phyloP scores from a whole-genome alignment of 2,329 filamentous ascomycete species.

The Aspergillus phoenicis region DNA sequence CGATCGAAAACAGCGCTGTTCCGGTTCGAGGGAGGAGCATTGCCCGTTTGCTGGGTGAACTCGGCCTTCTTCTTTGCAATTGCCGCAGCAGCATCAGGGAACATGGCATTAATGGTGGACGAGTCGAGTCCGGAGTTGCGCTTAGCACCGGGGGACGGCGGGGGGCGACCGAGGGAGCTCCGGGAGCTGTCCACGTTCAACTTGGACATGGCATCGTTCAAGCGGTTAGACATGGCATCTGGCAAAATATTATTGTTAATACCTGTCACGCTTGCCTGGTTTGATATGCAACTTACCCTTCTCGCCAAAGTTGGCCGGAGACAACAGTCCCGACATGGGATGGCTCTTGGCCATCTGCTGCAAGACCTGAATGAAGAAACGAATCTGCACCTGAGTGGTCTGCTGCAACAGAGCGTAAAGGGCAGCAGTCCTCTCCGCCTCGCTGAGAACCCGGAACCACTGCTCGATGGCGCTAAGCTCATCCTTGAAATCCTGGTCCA shows the following conservation, averaged over 20 bases:
- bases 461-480: slow-evolving; percentile 98
- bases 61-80: slow-evolving; percentile 98
- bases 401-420: slow-evolving; percentile 95
- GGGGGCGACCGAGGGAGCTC: slow-evolving; percentile 81
- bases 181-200: slow-evolving; percentile 83
- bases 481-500: slow-evolving; percentile 99
- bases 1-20: slow-evolving; percentile 82
- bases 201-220: slow-evolving; percentile 96
- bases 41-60: slow-evolving; percentile 92
- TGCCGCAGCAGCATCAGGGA: slow-evolving; percentile 95
- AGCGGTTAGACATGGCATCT: slow-evolving; percentile 96
- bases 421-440: slow-evolving; percentile 93
- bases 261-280: slow-evolving; percentile 1
- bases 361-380: slow-evolving; percentile 97
- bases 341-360: slow-evolving; percentile 99
- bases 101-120: slow-evolving; percentile 97
- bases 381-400: slow-evolving; percentile 97
- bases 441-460: slow-evolving; percentile 97
- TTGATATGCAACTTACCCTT: slow-evolving; percentile 66
- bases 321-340: slow-evolving; percentile 93
- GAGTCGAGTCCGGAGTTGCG: slow-evolving; percentile 93
- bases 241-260: slow-evolving; percentile 20
- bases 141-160: slow-evolving; percentile 76
- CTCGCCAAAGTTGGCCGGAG: slow-evolving; percentile 88
- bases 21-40: slow-evolving; percentile 84